Evolutionary conservation across 2,329 filamentous ascomycete species (phyloP), one percentile per base, ranked within the genome.

Genomic region (Fusarium subglutinans): DNA sequence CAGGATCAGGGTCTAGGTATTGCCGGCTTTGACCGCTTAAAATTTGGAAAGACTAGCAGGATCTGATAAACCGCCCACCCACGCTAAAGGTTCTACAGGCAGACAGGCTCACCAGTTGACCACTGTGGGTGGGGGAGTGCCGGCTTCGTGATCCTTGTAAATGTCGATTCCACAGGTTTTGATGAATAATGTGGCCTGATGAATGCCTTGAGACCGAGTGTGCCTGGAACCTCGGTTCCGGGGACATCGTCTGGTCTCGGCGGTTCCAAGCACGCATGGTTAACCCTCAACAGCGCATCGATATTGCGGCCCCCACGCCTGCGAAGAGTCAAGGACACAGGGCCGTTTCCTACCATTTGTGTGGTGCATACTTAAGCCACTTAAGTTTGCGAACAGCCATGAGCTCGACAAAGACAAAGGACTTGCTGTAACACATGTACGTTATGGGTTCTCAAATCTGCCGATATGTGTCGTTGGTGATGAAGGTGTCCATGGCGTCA

Each of bases 61-160:
- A 74, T 74, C 72, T 72, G 72, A 74, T 75, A 75, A 75, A 73
- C 50, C 72, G 24, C 72, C 62, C 72, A 72, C 44, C 35, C 8
- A 61, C 54, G 58, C 55, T 57, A 59, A 37, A 18, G 24, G 44
- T 43, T 35, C 40, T 17, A 38, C 44, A 18, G 26, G 26, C 26
- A 26, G 26, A 26, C 26, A 26, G n/a, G 14, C 41, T 37, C 58
- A 30, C 12, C 30, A 30, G 56, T 47, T 47, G 15, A 43, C 37
- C 43, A 56, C 38, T 40, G 33, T 28, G 28, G 20, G 26, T 48
- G 45, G 54, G 30, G 26, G 38, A 30, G 28, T 20, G 15, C 33
- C 22, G 37, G 28, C n/a, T 24, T 24, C 26, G 15, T 53, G 24
- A 55, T 24, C 67, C 66, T 51, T 57, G 66, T 53, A 45, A 50